phyloP scores from a whole-genome alignment of 768 basidiomycete genomes.

The Russula dissimulans region DNA sequence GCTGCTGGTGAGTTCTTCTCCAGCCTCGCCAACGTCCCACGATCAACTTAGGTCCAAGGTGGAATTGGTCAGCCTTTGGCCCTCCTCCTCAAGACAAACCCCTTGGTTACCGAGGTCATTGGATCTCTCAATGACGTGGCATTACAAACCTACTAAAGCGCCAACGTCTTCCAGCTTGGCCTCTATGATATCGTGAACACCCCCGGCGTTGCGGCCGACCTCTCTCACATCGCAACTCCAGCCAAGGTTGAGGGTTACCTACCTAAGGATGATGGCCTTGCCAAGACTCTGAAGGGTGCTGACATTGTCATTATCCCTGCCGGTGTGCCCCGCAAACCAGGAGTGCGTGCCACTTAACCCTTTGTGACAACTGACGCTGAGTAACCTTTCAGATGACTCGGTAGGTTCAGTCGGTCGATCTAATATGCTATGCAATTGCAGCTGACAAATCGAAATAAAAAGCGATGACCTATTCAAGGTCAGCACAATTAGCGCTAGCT shows the following conservation, averaged over 20 bases:
- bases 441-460: conserved; percentile 8
- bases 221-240: conserved; percentile 87
- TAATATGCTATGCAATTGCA: neutral
- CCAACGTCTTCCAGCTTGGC: conserved; percentile 43
- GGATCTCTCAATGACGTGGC: neutral
- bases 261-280: conserved; percentile 69
- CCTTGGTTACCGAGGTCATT: conserved; percentile 64
- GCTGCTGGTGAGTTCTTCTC: conserved; percentile 59
- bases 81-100: conserved; percentile 82
- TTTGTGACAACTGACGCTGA: neutral
- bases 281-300: conserved; percentile 75
- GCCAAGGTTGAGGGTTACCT: conserved; percentile 80
- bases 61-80: conserved; percentile 97
- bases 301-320: conserved; percentile 93
- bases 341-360: conserved; percentile 41
- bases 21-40: neutral
- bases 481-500: conserved; percentile 9
- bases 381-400: conserved; percentile 37
- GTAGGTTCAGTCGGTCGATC: conserved; percentile 24
- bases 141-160: neutral
- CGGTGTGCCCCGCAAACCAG: conserved; percentile 92
- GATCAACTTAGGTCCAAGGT: conserved; percentile 36
- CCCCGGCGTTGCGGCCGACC: conserved; percentile 93
- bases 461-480: conserved; percentile 97
- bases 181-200: conserved; percentile 97